Evolutionary conservation across 2,329 filamentous ascomycete genomes (phyloP).

Genomic region (Fusarium haematococcum): DNA sequence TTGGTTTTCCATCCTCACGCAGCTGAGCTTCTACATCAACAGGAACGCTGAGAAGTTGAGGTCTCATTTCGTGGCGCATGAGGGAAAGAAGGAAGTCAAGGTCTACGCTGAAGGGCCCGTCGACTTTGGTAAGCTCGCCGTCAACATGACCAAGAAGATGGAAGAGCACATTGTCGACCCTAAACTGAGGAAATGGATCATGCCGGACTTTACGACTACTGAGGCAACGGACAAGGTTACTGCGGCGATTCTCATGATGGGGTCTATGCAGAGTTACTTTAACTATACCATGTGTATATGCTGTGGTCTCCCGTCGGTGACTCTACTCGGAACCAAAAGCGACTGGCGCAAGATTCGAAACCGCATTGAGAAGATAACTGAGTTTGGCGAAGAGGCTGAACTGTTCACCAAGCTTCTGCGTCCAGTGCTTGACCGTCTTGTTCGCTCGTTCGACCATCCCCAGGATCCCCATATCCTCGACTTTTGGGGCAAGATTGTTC

Average conservation of each 20-base stretch:
- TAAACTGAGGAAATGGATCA: constrained; percentile 44
- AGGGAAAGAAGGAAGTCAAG: constrained; percentile 5
- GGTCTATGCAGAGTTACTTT: constrained; percentile 63
- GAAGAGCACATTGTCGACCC: constrained; percentile 1
- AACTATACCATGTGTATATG: constrained; percentile 37
- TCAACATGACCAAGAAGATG: background rate
- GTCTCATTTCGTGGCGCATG: constrained; percentile 2
- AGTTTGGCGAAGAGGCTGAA: constrained; percentile 52
- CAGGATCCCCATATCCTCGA: constrained; percentile 37
- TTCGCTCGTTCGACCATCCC: constrained; percentile 51
- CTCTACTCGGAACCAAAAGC: constrained; percentile 58
- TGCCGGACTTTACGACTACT: constrained; percentile 65
- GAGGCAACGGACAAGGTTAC: constrained; percentile 55
- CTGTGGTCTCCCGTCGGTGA: constrained; percentile 66
- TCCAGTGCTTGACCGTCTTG: constrained; percentile 53
- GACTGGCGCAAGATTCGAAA: constrained; percentile 57
- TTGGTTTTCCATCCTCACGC: constrained; percentile 63
- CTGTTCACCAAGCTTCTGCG: constrained; percentile 50
- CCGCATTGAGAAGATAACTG: constrained; percentile 51
- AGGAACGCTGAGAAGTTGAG: constrained; percentile 59
- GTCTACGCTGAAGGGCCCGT: background rate
- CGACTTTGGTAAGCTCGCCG: background rate
- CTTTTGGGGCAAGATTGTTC: constrained; percentile 52
- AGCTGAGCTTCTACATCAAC: constrained; percentile 61
- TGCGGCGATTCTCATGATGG: constrained; percentile 63